Percentiles rank a stretch among this genome's conserved stretches.
Evolutionary conservation across 2,329 filamentous ascomycete genomes (phyloP).

Genomic region (Phaeosphaeria sp.): DNA sequence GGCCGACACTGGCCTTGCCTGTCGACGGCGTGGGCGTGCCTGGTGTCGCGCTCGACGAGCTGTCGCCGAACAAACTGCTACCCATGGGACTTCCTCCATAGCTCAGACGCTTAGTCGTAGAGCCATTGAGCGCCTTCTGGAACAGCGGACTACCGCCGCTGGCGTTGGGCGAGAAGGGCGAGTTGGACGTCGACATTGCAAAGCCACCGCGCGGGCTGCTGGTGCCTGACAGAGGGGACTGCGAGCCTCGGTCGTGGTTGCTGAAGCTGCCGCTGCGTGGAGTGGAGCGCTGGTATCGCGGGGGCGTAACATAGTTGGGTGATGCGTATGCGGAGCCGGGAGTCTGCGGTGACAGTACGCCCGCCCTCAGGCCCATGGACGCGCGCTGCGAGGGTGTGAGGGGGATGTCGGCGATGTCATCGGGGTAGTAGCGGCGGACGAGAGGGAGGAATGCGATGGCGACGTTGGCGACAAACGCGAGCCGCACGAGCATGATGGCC

Average conservation of each 20-base stretch:
- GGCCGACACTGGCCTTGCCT: slow-evolving; percentile 70
- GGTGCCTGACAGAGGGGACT: slow-evolving; percentile 66
- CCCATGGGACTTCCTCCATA: slow-evolving; percentile 61
- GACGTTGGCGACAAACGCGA: slow-evolving; percentile 69
- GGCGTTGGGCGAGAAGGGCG: slow-evolving; percentile 60
- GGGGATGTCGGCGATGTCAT: slow-evolving; percentile 86
- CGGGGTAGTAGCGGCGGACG: slow-evolving; percentile 63
- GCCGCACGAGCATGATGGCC: slow-evolving; percentile 56
- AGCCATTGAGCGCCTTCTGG: slow-evolving; percentile 68
- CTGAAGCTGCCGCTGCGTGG: slow-evolving; percentile 67
- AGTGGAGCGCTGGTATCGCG: slow-evolving; percentile 79
- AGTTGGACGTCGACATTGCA: slow-evolving; percentile 33
- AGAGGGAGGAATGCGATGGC: slow-evolving; percentile 73
- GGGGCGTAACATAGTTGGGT: slow-evolving; percentile 78
- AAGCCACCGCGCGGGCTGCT: slow-evolving; percentile 47
- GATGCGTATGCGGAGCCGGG: slow-evolving; percentile 62
- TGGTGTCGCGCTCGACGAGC: slow-evolving; percentile 49
- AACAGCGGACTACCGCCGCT: slow-evolving; percentile 63
- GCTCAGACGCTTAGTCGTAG: slow-evolving; percentile 65
- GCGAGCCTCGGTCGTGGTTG: slow-evolving; percentile 52
- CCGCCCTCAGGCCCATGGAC: slow-evolving; percentile 80
- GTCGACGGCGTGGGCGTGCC: slow-evolving; percentile 70
- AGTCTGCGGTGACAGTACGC: slow-evolving; percentile 61
- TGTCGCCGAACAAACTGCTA: slow-evolving; percentile 30
- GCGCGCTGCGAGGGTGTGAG: slow-evolving; percentile 87